Conservation (phyloP, 768 basidiomycete species). For the Clitopilus passeckerianus region DNA sequence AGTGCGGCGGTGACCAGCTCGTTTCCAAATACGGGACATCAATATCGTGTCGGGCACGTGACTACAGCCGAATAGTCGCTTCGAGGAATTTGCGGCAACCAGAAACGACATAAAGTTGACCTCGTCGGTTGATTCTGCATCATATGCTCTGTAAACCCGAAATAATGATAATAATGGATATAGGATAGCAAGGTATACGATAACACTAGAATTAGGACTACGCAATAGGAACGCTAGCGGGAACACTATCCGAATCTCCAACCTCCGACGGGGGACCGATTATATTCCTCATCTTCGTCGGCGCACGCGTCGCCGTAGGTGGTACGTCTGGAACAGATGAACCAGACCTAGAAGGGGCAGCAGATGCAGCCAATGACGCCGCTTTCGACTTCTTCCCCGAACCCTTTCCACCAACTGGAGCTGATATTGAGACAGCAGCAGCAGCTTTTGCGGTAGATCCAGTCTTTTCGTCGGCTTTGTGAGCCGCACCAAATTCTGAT, state of each 20-base stretch:
- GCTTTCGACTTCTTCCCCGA: conserved; percentile 36
- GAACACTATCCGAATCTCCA: conserved; percentile 41
- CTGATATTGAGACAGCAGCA: conserved; percentile 39
- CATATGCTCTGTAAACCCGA: too few species aligned
- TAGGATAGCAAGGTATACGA: conserved; percentile 1
- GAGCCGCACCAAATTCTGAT: conserved; percentile 49
- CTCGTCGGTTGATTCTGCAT: too few species aligned
- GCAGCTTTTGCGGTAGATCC: conserved; percentile 28
- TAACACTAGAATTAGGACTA: conserved; percentile 18
- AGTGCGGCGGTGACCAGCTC: neutral
- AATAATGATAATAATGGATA: neutral
- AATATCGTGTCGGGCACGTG: conserved; percentile 10
- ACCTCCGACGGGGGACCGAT: conserved; percentile 48
- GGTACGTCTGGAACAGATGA: conserved; percentile 45
- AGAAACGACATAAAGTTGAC: too few species aligned
- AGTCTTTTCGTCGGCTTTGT: conserved; percentile 29
- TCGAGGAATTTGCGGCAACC: too few species aligned
- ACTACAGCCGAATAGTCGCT: neutral
- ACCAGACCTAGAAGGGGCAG: conserved; percentile 53
- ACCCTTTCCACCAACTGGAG: conserved; percentile 34
- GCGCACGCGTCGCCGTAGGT: conserved; percentile 36
- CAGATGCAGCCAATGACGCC: conserved; percentile 39
- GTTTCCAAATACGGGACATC: neutral
- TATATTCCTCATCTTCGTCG: conserved; percentile 67
- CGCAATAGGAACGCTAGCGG: conserved; percentile 3